Conservation (phyloP, 306 rosid genomes). For the Acacia acuminata region DNA sequence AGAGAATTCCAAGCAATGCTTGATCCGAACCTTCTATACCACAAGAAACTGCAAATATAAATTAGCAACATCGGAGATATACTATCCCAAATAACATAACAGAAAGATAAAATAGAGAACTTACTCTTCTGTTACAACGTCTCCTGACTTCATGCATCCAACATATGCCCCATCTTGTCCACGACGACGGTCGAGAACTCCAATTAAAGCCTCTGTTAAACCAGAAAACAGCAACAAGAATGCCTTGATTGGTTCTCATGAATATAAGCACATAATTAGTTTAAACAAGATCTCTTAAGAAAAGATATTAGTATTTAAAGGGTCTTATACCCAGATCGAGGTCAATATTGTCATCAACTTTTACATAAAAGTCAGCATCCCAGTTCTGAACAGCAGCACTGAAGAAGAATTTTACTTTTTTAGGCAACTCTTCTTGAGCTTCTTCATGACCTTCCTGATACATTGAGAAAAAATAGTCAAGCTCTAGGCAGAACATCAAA, state of each 20-base stretch:
- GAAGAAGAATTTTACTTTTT: constrained; percentile 86
- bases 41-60: not conserved
- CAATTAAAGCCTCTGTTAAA: constrained; percentile 79
- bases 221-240: constrained; percentile 33
- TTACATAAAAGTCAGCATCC: constrained; percentile 96
- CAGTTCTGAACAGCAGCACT: constrained; percentile 92
- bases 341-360: constrained; percentile 82
- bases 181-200: constrained; percentile 90
- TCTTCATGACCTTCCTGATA: constrained; percentile 97
- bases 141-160: constrained; percentile 99
- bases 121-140: constrained; percentile 90
- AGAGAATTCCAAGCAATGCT: too few species aligned
- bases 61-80: constrained; percentile 2
- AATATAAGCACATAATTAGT: not conserved
- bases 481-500: constrained; percentile 24
- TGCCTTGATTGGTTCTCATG: constrained; percentile 24
- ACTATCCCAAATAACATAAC: constrained; percentile 25
- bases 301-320: constrained; percentile 18
- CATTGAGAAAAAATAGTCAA: constrained; percentile 34
- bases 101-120: constrained; percentile 33
- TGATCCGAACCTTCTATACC: too few species aligned
- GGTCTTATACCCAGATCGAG: constrained; percentile 79
- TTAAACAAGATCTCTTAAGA: constrained; percentile 14
- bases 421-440: constrained; percentile 94
- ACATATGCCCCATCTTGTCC: constrained; percentile 85